Conservation (phyloP, 352 stramenopile genomes). For the Phytopythium boreale region DNA sequence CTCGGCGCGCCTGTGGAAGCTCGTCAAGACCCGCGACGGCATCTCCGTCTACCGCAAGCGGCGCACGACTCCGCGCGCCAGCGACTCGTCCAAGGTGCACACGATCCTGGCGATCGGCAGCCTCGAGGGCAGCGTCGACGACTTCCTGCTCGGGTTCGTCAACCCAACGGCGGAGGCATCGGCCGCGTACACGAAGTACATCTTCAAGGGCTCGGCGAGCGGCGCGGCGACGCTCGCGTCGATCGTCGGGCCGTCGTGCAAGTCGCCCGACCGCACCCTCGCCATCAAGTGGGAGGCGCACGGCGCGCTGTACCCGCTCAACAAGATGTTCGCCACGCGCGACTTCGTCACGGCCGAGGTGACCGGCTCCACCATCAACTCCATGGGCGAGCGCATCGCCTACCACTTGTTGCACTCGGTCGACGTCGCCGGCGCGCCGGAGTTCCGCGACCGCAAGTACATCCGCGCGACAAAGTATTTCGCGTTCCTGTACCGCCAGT, state of each 20-base stretch:
- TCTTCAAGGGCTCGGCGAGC: conserved; percentile 19
- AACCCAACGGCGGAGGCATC: conserved; percentile 27
- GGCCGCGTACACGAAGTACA: conserved; percentile 30
- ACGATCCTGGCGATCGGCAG: conserved; percentile 19
- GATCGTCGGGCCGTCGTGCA: conserved; percentile 16
- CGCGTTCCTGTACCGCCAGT: conserved; percentile 20
- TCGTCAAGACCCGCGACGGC: conserved; percentile 28
- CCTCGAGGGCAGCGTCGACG: conserved; percentile 19
- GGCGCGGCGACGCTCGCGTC: conserved; percentile 21
- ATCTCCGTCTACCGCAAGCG: conserved; percentile 26
- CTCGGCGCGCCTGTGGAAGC: conserved; percentile 25
- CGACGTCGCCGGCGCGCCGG: conserved; percentile 8
- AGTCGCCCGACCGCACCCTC: conserved; percentile 23
- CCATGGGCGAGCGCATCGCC: conserved; percentile 20
- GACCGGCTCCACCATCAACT: conserved; percentile 12
- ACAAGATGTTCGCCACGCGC: conserved; percentile 10
- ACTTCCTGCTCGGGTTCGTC: conserved; percentile 23
- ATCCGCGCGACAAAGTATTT: conserved; percentile 11
- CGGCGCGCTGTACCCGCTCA: conserved; percentile 14
- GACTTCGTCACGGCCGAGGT: conserved; percentile 12
- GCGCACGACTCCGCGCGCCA: conserved; percentile 7
- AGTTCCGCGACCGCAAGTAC: conserved; percentile 4
- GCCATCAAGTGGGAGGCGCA: conserved; percentile 33
- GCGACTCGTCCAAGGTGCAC: conserved; percentile 13
- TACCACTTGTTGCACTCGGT: conserved; percentile 23